Base-by-base conservation (phyloP, 805 yeast species). In the Wickerhamomyces kurtzmanii region DNA sequence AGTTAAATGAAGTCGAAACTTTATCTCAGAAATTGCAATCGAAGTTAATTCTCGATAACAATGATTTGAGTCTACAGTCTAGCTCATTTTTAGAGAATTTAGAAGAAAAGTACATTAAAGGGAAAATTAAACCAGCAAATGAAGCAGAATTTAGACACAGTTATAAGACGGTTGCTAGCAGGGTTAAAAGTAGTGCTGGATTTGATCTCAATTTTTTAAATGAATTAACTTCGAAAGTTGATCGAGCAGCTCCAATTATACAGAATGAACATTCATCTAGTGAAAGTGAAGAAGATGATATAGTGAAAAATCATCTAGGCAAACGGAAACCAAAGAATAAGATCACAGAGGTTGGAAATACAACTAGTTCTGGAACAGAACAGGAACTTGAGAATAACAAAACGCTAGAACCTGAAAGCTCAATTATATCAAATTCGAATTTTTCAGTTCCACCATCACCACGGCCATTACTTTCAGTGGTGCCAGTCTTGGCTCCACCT, bases 211-310 rank as follows among this genome's bases (percentile, higher is more conserved):
- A 63, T 17, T 72, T 74, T 42, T 53, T 75, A 38, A 57, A 62
- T 26, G 82, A 75, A 42, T 53, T 75, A 37, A 57, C 64, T 14
- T 48, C 62, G 4, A 71, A 68, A 38, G 76, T 73, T 9, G 55
- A 50, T 6, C 66, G 55, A 31, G 43, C 58, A 4, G 58, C n/a
- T n/a, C n/a, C n/a, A n/a, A n/a, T n/a, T n/a, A n/a, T n/a, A n/a
- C n/a, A n/a, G n/a, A n/a, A n/a, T n/a, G n/a, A n/a, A n/a, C n/a
- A n/a, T n/a, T n/a, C 56, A 4, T 43, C 71, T 1, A 59, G 62
- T 22, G 28, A 21, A n/a, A n/a, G n/a, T 14, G 27, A 17, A 8
- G 11, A 26, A 14, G 11, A 8, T 8, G 3, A 21, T n/a, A n/a
- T n/a, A n/a, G n/a, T n/a, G n/a, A n/a, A n/a, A n/a, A n/a, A n/a